phyloP scores from a whole-genome alignment of 1,139 yeast species.

The Suhomyces bolitotheri region DNA sequence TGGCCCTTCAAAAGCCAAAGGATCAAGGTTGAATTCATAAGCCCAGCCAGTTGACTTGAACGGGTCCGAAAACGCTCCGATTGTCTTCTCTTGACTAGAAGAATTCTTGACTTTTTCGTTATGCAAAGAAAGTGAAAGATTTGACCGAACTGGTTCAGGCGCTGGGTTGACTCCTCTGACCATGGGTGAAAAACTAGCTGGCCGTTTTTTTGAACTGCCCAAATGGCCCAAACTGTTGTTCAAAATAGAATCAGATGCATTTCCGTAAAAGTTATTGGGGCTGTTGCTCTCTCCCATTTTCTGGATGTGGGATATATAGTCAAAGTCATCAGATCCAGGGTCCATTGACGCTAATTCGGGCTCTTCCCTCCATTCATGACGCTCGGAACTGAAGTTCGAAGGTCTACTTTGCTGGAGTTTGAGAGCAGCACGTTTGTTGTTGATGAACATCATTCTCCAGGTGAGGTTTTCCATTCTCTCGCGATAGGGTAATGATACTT shows the following conservation, averaged over 20 bases:
- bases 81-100: constrained; percentile 1
- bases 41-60: no score
- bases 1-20: constrained; percentile 39
- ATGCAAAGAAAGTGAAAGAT: constrained; percentile 19
- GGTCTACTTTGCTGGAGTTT: neutral
- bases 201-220: constrained; percentile 30
- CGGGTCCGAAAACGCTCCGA: no score
- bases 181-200: constrained; percentile 39
- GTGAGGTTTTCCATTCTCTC: constrained; percentile 78
- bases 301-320: constrained; percentile 67
- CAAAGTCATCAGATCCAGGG: constrained; percentile 57
- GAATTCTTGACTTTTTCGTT: constrained; percentile 6
- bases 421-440: constrained; percentile 21
- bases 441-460: constrained; percentile 81
- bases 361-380: neutral
- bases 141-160: constrained; percentile 14
- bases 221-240: no score
- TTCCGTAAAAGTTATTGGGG: constrained; percentile 10
- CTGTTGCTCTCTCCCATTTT: constrained; percentile 44
- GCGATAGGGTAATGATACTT: constrained; percentile 73
- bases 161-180: constrained; percentile 12
- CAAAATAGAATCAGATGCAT: no score
- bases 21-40: constrained; percentile 34
- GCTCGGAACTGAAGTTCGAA: neutral
- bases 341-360: constrained; percentile 16